Evolutionary conservation across 2,329 filamentous ascomycete genomes (phyloP).

Genomic region (Mycosphaerella arachidis): DNA sequence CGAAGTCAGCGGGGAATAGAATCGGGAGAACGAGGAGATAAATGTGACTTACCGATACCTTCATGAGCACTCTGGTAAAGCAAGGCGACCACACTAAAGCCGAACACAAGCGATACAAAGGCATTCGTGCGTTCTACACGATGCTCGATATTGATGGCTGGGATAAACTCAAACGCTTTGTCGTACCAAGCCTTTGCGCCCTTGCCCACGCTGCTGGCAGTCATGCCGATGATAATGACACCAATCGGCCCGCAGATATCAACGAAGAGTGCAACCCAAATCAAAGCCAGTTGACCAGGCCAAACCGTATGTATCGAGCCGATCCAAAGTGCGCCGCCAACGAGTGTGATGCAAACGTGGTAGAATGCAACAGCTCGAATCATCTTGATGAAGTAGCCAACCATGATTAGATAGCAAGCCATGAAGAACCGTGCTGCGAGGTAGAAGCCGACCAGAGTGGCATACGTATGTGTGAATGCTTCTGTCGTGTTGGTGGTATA

Average conservation of each 20-base stretch:
- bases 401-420: conserved; percentile 46
- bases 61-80: conserved; percentile 54
- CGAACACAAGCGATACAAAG: conserved; percentile 61
- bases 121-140: conserved; percentile 60
- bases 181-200: conserved; percentile 23
- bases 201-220: conserved; percentile 18
- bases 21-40: no score
- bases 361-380: conserved; percentile 53
- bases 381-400: conserved; percentile 53
- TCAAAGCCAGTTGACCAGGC: conserved; percentile 51
- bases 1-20: no score
- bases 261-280: conserved; percentile 53
- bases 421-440: conserved; percentile 53
- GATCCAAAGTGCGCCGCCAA: conserved; percentile 57
- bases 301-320: conserved; percentile 54
- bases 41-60: conserved; percentile 37
- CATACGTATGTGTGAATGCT: conserved; percentile 53
- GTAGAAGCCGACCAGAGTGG: conserved; percentile 58
- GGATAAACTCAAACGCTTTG: conserved; percentile 54
- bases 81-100: conserved; percentile 59
- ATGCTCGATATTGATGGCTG: conserved; percentile 59
- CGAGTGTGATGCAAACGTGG: conserved; percentile 41
- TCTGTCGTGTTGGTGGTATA: conserved; percentile 61
- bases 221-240: conserved; percentile 38
- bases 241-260: conserved; percentile 50